Evolutionary conservation across 148 eudicot genomes (phyloP).

Genomic region (Vaccinium macrocarpon): DNA sequence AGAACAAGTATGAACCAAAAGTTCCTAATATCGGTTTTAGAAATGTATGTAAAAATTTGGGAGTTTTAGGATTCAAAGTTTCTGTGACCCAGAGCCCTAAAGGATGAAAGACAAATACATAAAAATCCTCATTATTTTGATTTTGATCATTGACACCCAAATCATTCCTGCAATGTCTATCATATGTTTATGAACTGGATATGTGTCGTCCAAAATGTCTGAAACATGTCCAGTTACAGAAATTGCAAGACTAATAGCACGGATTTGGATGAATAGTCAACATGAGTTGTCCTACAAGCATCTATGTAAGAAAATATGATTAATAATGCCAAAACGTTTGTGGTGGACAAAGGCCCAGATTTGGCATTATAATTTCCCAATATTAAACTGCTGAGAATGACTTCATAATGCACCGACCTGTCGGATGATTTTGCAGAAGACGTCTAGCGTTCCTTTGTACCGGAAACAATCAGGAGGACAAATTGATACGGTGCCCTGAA

Average conservation of each 20-base stretch:
- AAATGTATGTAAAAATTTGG: background rate
- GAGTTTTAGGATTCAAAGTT: background rate
- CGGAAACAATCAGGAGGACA: constrained; percentile 98
- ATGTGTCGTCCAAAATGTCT: background rate
- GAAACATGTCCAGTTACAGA: background rate
- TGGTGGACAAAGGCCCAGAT: background rate
- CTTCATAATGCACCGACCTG: constrained; percentile 52
- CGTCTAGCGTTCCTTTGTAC: constrained; percentile 91
- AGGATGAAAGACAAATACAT: background rate
- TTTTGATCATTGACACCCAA: background rate
- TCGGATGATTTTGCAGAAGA: constrained; percentile 70
- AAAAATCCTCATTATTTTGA: background rate
- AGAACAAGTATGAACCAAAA: background rate
- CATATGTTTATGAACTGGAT: background rate
- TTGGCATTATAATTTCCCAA: background rate
- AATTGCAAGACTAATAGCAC: background rate
- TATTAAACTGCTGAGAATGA: background rate
- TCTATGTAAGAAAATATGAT: background rate
- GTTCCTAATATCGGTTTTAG: background rate
- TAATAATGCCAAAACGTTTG: background rate
- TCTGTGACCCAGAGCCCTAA: background rate
- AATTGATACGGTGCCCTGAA: constrained; percentile 88
- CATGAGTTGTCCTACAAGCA: background rate
- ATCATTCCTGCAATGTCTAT: background rate
- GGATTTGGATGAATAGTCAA: background rate